These are phyloP conservation scores for Trifolium pratense DNA, from an alignment of 306 rosid genomes.

Conservation along the genomic window DNA sequence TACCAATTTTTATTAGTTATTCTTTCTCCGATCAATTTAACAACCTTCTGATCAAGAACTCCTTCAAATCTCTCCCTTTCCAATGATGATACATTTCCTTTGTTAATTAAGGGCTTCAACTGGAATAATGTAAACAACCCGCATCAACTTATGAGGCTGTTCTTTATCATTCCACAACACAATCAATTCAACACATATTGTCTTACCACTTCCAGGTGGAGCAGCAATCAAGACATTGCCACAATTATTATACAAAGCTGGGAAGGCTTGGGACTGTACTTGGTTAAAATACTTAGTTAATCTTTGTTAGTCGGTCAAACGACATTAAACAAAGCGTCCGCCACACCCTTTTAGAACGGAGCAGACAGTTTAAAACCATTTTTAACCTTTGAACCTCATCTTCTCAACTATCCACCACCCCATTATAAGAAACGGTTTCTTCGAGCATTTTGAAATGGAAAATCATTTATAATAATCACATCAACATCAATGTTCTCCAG, in stretches of 20 bases:
- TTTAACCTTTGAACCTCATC: no score
- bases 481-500: no score
- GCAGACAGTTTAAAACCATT: no score
- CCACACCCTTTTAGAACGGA: no score
- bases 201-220: constrained; percentile 95
- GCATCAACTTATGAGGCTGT: constrained; percentile 62
- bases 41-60: constrained; percentile 69
- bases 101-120: constrained; percentile 84
- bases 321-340: no score
- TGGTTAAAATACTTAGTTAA: constrained; percentile 90
- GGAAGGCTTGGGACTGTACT: constrained; percentile 93
- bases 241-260: constrained; percentile 78
- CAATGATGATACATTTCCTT: constrained; percentile 78
- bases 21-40: constrained; percentile 82
- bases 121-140: constrained; percentile 85
- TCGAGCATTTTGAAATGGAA: no score
- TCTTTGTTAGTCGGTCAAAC: no score
- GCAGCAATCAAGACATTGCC: constrained; percentile 90
- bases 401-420: no score
- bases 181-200: constrained; percentile 89
- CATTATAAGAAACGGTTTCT: no score
- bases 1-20: constrained; percentile 74
- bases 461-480: no score
- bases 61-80: constrained; percentile 76
- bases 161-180: constrained; percentile 77